These are phyloP conservation scores for Adenanthera pavonina DNA, from an alignment of 306 rosid species.

Conservation along the genomic window DNA sequence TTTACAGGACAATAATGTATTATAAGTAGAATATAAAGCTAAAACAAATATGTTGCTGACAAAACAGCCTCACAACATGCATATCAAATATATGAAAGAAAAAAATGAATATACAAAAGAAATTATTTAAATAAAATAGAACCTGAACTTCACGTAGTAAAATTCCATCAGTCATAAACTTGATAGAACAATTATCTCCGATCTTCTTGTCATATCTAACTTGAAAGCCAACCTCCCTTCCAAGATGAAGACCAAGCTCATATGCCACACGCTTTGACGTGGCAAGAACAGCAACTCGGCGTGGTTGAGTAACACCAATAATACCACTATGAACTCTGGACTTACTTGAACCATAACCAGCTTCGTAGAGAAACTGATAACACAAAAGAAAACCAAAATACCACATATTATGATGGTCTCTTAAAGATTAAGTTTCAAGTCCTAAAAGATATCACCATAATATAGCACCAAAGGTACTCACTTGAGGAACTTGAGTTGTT, in stretches of 20 bases:
- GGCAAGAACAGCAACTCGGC: constrained; percentile 94
- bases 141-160: constrained; percentile 96
- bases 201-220: constrained; percentile 90
- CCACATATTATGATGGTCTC: constrained; percentile 1
- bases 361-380: constrained; percentile 83
- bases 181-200: constrained; percentile 81
- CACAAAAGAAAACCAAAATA: constrained; percentile 10
- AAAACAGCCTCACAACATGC: background rate
- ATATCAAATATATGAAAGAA: background rate
- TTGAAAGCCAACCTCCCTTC: constrained; percentile 91
- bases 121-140: constrained; percentile 28
- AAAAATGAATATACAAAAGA: constrained; percentile 17
- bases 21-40: background rate
- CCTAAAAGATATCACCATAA: constrained; percentile 25
- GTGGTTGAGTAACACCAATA: constrained; percentile 96
- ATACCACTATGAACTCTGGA: constrained; percentile 56
- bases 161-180: constrained; percentile 98
- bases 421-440: constrained; percentile 25
- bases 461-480: constrained; percentile 44
- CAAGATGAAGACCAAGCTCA: constrained; percentile 81
- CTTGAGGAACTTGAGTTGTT: constrained; percentile 99
- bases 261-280: constrained; percentile 92
- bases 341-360: constrained; percentile 82
- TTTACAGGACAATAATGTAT: background rate
- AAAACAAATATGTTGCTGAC: background rate